Conservation (phyloP, 2,329 filamentous ascomycete genomes). For the Malbranchea cinnamomea region DNA sequence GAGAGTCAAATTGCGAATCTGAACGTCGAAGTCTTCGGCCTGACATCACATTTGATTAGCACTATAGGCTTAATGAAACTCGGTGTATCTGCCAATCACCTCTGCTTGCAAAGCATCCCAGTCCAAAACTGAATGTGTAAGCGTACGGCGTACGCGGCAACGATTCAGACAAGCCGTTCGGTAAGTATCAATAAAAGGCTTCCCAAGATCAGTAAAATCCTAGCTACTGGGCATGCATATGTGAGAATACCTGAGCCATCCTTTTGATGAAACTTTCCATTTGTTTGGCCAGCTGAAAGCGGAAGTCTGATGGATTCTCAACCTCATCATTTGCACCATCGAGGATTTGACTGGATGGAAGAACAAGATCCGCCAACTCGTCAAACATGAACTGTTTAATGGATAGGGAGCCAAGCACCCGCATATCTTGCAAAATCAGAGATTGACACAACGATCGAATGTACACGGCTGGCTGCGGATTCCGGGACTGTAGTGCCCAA, state of each 20-base stretch:
- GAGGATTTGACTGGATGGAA: slow-evolving; percentile 56
- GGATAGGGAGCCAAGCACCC: slow-evolving; percentile 51
- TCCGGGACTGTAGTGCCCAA: slow-evolving; percentile 37
- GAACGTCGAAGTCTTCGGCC: slow-evolving; percentile 55
- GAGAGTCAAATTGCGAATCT: slow-evolving; percentile 45
- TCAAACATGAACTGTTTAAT: slow-evolving; percentile 64
- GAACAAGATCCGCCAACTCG: slow-evolving; percentile 62
- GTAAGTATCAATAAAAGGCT: slow-evolving; percentile 71
- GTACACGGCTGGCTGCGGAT: slow-evolving; percentile 70
- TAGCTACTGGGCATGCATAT: not conserved
- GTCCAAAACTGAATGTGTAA: slow-evolving; percentile 67
- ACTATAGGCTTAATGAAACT: not conserved
- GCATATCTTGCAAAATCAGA: slow-evolving; percentile 58
- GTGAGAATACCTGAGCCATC: slow-evolving; percentile 29
- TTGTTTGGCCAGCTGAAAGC: slow-evolving; percentile 54
- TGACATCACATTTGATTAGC: slow-evolving; percentile 11
- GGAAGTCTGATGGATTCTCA: slow-evolving; percentile 57
- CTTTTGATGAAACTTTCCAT: slow-evolving; percentile 55
- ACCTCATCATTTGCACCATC: slow-evolving; percentile 61
- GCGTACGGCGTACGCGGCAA: slow-evolving; percentile 73
- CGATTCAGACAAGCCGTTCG: slow-evolving; percentile 79
- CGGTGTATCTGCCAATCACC: slow-evolving; percentile 25
- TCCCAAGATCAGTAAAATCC: slow-evolving; percentile 17
- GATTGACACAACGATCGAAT: slow-evolving; percentile 66
- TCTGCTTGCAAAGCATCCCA: slow-evolving; percentile 77